Evolutionary conservation across 768 basidiomycete species (phyloP).

Genomic region (Suillus paluster): DNA sequence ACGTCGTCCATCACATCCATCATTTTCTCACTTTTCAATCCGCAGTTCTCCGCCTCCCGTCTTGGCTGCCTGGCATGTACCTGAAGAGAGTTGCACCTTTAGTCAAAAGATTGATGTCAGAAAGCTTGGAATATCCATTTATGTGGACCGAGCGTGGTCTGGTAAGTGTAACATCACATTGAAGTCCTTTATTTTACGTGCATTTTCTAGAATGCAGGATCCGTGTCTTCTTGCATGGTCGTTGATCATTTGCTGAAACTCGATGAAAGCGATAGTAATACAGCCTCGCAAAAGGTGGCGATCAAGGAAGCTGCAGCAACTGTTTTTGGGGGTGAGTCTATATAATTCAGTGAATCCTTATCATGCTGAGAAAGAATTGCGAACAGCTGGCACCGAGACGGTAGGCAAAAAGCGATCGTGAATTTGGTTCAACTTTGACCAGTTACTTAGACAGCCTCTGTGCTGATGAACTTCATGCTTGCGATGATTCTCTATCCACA

Average conservation of each 20-base stretch:
- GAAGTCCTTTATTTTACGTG: not conserved
- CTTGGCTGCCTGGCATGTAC: conserved; percentile 16
- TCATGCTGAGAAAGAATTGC: not conserved
- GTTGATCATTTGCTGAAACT: conserved; percentile 7
- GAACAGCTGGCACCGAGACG: conserved; percentile 5
- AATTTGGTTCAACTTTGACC: not conserved
- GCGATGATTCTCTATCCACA: conserved; percentile 18
- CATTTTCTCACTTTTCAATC: not conserved
- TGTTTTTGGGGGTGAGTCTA: conserved; percentile 6
- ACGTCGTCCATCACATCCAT: not conserved
- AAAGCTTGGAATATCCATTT: conserved; percentile 24
- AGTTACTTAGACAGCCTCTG: conserved; percentile 4
- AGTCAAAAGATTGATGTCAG: conserved; percentile 18
- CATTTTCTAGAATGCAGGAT: conserved; percentile 10
- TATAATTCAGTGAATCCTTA: not conserved
- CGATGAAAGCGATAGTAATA: not conserved
- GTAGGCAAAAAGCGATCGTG: not conserved
- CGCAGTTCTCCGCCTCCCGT: conserved; percentile 12
- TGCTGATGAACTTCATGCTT: conserved; percentile 12
- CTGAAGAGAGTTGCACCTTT: conserved; percentile 16
- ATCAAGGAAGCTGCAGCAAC: conserved; percentile 9
- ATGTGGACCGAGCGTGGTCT: conserved; percentile 20
- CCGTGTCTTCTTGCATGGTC: conserved; percentile 12
- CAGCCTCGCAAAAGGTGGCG: not conserved
- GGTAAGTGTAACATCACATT: not conserved